Base-by-base conservation (phyloP, 169 alveolate genomes). In the Perkinsus olseni region DNA sequence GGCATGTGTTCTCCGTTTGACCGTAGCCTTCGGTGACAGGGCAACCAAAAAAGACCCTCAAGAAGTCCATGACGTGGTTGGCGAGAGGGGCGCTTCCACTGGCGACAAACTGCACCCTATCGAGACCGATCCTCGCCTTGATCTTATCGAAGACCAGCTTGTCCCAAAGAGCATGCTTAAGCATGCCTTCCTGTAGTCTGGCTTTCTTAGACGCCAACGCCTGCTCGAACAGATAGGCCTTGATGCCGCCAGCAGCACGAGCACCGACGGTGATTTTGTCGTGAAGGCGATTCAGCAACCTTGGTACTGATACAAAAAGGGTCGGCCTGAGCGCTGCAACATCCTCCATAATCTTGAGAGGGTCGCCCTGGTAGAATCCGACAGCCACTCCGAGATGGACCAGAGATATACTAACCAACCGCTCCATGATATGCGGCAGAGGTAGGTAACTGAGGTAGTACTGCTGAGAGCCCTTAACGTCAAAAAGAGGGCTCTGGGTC, bases 81-180 rank as follows among this genome's bases (percentile, higher is more conserved):
- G 96, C 95, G 38, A 98, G 96, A 0, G 99, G 99, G 0, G 99
- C 99, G 20, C 98, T 95, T 0, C 98, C 99, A 34, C 97, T 95
- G 10, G 95, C 92, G 96, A 98, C 96, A 39, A 92, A 90, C 48
- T 98, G 96, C n/a, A 97, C 96, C 48, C 97, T 93, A 13, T 98
- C 98, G 37, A 62, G 31, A 28, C 99, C 99, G 38, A 98, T 45
- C 31, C 95, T 45, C 38, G 62, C 94, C 38, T 94, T 95, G 93
- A 96, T 94, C 93, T 96, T 95, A 50, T 96, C 95, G 95, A 98
- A 97, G 38, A 97, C 96, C 40, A 96, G 38, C 4, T 91, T 92
- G 94, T 97, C 98, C 96, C 96, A 96, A 34, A 95, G 36, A 13
- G 82, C 36, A 90, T 95, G 95, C n/a, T 94, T 92, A 37, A 62